phyloP scores from a whole-genome alignment of 2,329 filamentous ascomycete species.

The Colletotrichum sp. region DNA sequence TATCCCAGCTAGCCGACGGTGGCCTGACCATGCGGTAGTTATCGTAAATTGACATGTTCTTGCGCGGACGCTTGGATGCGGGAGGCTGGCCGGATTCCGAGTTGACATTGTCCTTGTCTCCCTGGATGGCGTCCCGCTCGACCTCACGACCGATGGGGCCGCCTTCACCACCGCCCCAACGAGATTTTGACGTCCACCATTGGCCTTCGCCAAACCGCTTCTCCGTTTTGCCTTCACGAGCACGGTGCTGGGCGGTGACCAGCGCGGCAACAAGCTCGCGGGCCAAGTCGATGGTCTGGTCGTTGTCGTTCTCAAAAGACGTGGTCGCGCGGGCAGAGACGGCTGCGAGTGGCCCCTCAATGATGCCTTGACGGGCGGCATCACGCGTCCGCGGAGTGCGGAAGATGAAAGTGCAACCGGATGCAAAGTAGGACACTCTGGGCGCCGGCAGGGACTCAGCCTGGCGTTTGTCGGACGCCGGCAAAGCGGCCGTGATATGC shows the following conservation, averaged over 20 bases:
- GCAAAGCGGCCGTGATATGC: constrained; percentile 50
- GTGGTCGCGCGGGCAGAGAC: constrained; percentile 63
- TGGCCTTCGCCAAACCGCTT: constrained; percentile 60
- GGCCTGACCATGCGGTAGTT: constrained; percentile 67
- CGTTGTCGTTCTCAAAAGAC: constrained; percentile 56
- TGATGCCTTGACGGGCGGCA: constrained; percentile 61
- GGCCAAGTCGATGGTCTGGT: constrained; percentile 67
- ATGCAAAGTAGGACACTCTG: constrained; percentile 61
- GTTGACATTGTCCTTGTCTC: constrained; percentile 49
- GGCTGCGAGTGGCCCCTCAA: constrained; percentile 67
- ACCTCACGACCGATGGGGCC: constrained; percentile 68
- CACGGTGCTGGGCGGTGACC: constrained; percentile 68
- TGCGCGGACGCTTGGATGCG: constrained; percentile 54
- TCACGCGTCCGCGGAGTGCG: constrained; percentile 65
- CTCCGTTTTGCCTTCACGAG: constrained; percentile 62
- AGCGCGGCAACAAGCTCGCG: constrained; percentile 66
- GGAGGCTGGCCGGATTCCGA: constrained; percentile 25
- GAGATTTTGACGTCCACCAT: constrained; percentile 66
- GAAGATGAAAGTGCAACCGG: constrained; percentile 64
- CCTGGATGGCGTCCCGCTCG: constrained; percentile 50
- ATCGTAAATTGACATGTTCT: constrained; percentile 65
- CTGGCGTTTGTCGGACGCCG: constrained; percentile 22
- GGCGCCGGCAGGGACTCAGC: constrained; percentile 19
- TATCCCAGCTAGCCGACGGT: constrained; percentile 64
- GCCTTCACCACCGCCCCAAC: constrained; percentile 68